Conservation (phyloP, 345 rosid species). For the Murraya paniculata region DNA sequence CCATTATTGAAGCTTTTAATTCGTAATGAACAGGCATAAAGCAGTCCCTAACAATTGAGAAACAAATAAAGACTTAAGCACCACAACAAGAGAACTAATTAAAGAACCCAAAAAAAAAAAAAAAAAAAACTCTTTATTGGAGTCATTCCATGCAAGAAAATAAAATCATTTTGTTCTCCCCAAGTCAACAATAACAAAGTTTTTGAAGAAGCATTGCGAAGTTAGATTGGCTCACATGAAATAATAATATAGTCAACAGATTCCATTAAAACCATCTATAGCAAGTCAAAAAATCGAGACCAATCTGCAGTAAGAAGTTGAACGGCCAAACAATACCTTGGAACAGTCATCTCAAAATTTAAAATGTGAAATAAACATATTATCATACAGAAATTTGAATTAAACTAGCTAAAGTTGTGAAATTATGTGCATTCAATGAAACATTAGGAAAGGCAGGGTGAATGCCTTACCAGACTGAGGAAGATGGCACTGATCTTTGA, state of each 20-base stretch:
- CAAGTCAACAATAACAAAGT: neutral
- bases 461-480: slow-evolving; percentile 67
- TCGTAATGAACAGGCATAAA: neutral
- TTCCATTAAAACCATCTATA: neutral
- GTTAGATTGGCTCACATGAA: neutral
- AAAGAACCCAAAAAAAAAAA: neutral
- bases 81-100: neutral
- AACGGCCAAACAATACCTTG: neutral
- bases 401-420: neutral
- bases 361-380: neutral
- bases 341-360: neutral
- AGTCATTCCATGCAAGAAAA: neutral
- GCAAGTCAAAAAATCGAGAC: neutral
- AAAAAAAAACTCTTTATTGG: neutral
- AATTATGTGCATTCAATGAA: neutral
- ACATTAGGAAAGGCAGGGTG: slow-evolving; percentile 4
- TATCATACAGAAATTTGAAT: neutral
- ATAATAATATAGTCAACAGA: neutral
- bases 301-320: neutral
- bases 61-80: neutral
- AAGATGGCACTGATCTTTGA: slow-evolving; percentile 63
- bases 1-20: neutral
- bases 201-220: neutral
- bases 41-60: neutral
- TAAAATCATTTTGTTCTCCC: neutral